A percentile compares a stretch with the other conserved stretches of the same genome.
Evolutionary conservation across 805 yeast genomes (phyloP).

Genomic region (Kurtzmaniella cleridarum): DNA sequence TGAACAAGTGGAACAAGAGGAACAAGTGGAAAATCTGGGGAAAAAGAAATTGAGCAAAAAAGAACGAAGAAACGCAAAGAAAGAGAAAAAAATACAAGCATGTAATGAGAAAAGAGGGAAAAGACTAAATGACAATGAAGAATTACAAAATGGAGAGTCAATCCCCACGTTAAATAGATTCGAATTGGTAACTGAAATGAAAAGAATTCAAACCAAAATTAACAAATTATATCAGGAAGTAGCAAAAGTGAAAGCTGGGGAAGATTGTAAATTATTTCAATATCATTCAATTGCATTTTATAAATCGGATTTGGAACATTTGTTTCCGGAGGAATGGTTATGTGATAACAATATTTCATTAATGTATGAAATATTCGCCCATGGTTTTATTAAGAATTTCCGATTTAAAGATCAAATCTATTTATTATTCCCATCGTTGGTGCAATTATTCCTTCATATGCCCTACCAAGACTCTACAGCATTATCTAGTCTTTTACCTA

Average conservation of each 20-base stretch:
- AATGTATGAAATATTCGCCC: slow-evolving; percentile 45
- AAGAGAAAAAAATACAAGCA: slow-evolving; percentile 18
- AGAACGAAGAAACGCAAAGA: slow-evolving; percentile 7
- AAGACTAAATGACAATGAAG: slow-evolving; percentile 4
- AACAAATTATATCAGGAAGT: background rate
- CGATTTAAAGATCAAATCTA: slow-evolving; percentile 17
- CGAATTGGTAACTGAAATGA: background rate
- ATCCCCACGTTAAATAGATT: background rate
- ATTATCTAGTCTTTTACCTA: slow-evolving; percentile 19
- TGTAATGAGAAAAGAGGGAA: slow-evolving; percentile 12
- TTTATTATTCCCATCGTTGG: slow-evolving; percentile 54
- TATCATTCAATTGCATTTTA: slow-evolving; percentile 55
- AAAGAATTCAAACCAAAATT: background rate
- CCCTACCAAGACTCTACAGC: slow-evolving; percentile 15
- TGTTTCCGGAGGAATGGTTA: slow-evolving; percentile 66
- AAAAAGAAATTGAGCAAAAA: slow-evolving; percentile 17
- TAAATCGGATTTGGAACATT: slow-evolving; percentile 50
- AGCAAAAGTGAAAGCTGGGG: slow-evolving; percentile 6
- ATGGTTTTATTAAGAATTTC: slow-evolving; percentile 16
- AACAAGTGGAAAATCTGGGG: slow-evolving; percentile 5
- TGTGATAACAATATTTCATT: slow-evolving; percentile 66
- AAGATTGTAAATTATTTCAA: slow-evolving; percentile 33
- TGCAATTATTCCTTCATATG: slow-evolving; percentile 52
- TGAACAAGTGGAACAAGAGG: slow-evolving; percentile 5
- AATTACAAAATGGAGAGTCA: slow-evolving; percentile 2